Base-by-base conservation (phyloP, 257 asterid species). In the Anisodus tanguticus region DNA sequence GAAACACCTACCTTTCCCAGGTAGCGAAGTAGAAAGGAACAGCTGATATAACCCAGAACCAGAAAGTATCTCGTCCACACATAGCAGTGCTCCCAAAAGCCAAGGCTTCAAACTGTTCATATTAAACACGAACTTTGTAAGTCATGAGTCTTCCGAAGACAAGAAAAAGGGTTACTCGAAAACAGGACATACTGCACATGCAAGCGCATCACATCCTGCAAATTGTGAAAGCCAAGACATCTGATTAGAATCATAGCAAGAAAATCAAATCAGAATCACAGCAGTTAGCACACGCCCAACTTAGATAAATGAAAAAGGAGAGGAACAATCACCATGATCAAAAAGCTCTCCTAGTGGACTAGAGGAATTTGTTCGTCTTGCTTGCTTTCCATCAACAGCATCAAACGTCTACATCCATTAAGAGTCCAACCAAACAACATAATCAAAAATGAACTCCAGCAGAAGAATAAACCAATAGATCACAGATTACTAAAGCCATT, bases 361-460 rank as follows among this genome's bases (percentile, higher is more conserved):
- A 74, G 98, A 94, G 78, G 98, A 94, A 92, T 91, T 95, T 67
- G 98, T 95, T 87, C 98, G 87, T 84, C 98, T 91, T 45, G 98
- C 98, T 95, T 95, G 98, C 89, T 95, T 95, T 60, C 98, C 98
- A 85, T 95, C 98, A 83, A 95, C 97, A 80, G 98, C 98, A 93
- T 95, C 98, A 88, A 95, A 95, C 15, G 98, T 95, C 98, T 95
- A 59, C 58, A 80, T 79, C 71, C 57, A 87, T 78, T 80, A 41
- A 62, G 59, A 41, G 85, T 87, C 83, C 87, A 85, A 76, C 41
- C 59, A 60, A 70, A 59, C 84, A 83, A n/a, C 69, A 54, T 62
- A 69, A 60, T 54, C 43, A 53, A 78, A 45, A 39, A 85, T 41
- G 64, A 49, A 37, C 70, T 77, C 66, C 82, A 53, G 9, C 63